Conservation (phyloP, 495 filamentous ascomycete species). For the Parmelia sp. region DNA sequence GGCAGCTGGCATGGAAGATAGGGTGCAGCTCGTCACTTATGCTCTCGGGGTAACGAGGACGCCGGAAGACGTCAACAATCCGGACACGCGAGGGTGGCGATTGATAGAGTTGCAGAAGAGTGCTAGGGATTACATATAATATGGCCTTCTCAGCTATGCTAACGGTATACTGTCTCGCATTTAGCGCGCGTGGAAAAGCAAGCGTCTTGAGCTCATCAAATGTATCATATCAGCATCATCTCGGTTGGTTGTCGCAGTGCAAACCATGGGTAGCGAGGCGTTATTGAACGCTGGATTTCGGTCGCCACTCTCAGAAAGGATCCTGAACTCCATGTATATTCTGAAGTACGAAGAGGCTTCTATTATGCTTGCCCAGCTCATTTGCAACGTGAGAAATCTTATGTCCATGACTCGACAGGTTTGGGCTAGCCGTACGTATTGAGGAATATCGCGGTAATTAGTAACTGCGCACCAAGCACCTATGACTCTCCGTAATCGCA, state of each 20-base stretch:
- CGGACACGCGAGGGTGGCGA: slow-evolving; percentile 92
- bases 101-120: slow-evolving; percentile 98
- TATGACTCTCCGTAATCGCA: neutral
- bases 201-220: slow-evolving; percentile 10
- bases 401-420: neutral
- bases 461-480: neutral
- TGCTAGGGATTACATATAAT: slow-evolving; percentile 86
- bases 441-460: too few species aligned
- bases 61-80: slow-evolving; percentile 91
- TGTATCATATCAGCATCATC: slow-evolving; percentile 7
- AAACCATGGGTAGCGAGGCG: slow-evolving; percentile 9
- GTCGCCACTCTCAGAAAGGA: slow-evolving; percentile 24
- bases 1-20: slow-evolving; percentile 98
- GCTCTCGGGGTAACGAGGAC: slow-evolving; percentile 92
- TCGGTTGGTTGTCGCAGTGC: slow-evolving; percentile 1
- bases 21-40: slow-evolving; percentile 95
- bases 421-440: neutral
- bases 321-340: slow-evolving; percentile 1
- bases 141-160: neutral
- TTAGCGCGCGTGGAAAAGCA: slow-evolving; percentile 25
- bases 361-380: neutral
- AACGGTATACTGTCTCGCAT: slow-evolving; percentile 16
- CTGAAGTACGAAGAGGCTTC: neutral
- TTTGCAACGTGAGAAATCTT: neutral
- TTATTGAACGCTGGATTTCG: slow-evolving; percentile 11